Base-by-base conservation (phyloP, 495 filamentous ascomycete genomes). In the Letharia lupina region DNA sequence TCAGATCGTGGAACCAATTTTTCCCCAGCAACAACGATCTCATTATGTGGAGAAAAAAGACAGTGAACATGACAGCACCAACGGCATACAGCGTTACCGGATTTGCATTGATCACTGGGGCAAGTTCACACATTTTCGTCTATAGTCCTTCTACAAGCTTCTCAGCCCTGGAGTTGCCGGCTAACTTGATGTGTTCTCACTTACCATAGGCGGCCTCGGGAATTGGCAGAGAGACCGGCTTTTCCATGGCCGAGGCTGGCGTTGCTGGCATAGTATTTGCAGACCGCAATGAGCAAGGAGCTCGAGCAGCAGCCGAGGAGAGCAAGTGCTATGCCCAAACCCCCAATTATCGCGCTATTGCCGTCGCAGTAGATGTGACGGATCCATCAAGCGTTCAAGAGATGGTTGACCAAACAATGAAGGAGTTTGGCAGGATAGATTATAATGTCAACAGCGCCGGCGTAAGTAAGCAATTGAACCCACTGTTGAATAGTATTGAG, bases 391-490 rank as follows among this genome's bases (percentile, higher is more conserved):
- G 67, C 3, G 74, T 77, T 15, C 64, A 72, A 18, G 23, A 28
- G 6, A 72, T 75, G 70, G 65, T 75, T 1, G 52, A 64, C 9
- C n/a, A 64, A 16, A 63, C 60, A n/a, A 64, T 68, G 28, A 62
- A 63, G 10, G 58, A 13, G 4, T 77, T 76, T 68, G 69, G 67
- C 12, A 68, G 74, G 47, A 69, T 78, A 3, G 76, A 78, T 60
- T 77, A 76, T 58, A 64, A 65, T 15, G 65, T 78, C 23, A 74
- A 78, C 58, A 65, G 71, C 37, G 76, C 74, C 10, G 75, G 75
- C 42, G 75, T 76, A 60, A 65, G 66, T 66, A 33, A 59, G 64
- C 57, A 9, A 63, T 31, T n/a, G 60, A 56, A 20, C n/a, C 61
- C 23, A 65, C n/a, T 3, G 4, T 41, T 39, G 37, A 56, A 37